These are phyloP conservation scores for Piloderma croceum DNA, from an alignment of 768 basidiomycete species.

Conservation along the genomic window DNA sequence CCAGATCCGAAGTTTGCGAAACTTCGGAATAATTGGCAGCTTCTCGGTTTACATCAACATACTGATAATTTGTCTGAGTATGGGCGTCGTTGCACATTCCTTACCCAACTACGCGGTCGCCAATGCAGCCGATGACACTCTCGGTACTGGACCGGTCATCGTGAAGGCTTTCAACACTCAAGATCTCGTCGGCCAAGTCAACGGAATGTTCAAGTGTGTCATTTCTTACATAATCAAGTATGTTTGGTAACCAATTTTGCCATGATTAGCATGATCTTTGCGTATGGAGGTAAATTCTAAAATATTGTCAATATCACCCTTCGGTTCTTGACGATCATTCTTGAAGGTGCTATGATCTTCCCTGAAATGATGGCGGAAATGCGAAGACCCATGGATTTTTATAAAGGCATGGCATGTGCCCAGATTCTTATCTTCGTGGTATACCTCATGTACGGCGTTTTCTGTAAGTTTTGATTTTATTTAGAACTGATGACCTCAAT, in stretches of 20 bases:
- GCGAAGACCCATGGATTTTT: conserved; percentile 63
- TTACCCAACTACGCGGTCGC: conserved; percentile 48
- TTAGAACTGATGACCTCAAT: too few relatives aligned
- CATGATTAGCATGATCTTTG: conserved; percentile 35
- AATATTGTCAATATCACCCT: background rate
- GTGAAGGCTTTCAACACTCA: conserved; percentile 32
- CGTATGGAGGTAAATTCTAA: conserved; percentile 43
- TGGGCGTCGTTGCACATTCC: conserved; percentile 54
- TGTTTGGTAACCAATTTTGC: too few relatives aligned
- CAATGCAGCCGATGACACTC: conserved; percentile 27
- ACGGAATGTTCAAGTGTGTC: conserved; percentile 63
- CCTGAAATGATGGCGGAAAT: conserved; percentile 61
- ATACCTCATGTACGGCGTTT: conserved; percentile 54
- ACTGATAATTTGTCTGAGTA: conserved; percentile 49
- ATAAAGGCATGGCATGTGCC: conserved; percentile 57
- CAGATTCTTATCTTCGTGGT: conserved; percentile 49
- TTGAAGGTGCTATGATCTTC: too few relatives aligned
- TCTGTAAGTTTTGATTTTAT: conserved; percentile 34
- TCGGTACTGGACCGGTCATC: conserved; percentile 28
- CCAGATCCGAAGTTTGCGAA: conserved; percentile 52
- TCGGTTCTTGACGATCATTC: too few relatives aligned
- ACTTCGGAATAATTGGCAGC: conserved; percentile 29
- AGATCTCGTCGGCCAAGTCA: conserved; percentile 40
- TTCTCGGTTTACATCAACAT: conserved; percentile 48
- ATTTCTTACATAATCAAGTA: background rate